A percentile compares a stretch with the other conserved stretches of the same genome.
phyloP scores from a whole-genome alignment of 306 rosid species.

The Trifolium dubium region DNA sequence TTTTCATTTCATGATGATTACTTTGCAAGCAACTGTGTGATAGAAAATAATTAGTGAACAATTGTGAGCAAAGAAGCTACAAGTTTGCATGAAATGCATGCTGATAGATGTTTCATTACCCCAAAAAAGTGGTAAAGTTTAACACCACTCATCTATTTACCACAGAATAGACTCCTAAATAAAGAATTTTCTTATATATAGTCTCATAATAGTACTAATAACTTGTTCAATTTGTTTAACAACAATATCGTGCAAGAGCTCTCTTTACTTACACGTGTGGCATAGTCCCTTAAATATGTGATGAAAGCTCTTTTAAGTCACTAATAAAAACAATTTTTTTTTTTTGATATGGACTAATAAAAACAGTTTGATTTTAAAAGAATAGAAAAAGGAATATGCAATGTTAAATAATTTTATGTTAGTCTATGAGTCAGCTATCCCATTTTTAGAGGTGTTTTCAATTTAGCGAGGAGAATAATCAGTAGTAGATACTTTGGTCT shows the following conservation, averaged over 20 bases:
- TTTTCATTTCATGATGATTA: too few species aligned
- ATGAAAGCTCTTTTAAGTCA: too few species aligned
- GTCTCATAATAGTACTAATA: neutral
- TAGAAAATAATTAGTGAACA: neutral
- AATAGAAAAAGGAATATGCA: too few species aligned
- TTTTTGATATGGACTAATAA: too few species aligned
- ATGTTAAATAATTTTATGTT: too few species aligned
- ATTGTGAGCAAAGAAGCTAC: slow-evolving; percentile 21
- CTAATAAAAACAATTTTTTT: too few species aligned
- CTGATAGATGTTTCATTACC: slow-evolving; percentile 20
- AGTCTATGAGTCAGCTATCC: too few species aligned
- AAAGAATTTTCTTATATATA: neutral
- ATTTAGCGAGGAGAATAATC: too few species aligned
- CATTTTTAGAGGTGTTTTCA: too few species aligned
- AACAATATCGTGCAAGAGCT: neutral
- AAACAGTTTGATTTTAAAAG: too few species aligned
- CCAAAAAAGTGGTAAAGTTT: slow-evolving; percentile 8
- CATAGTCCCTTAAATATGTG: neutral
- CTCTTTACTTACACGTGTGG: neutral
- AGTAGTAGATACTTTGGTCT: too few species aligned
- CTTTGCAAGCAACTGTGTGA: slow-evolving; percentile 15
- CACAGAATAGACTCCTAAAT: neutral
- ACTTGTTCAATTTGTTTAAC: neutral
- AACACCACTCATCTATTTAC: slow-evolving; percentile 28
- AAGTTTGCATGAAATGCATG: slow-evolving; percentile 38